phyloP scores from a whole-genome alignment of 345 rosid genomes.

The Eucalyptus cladocalyx region DNA sequence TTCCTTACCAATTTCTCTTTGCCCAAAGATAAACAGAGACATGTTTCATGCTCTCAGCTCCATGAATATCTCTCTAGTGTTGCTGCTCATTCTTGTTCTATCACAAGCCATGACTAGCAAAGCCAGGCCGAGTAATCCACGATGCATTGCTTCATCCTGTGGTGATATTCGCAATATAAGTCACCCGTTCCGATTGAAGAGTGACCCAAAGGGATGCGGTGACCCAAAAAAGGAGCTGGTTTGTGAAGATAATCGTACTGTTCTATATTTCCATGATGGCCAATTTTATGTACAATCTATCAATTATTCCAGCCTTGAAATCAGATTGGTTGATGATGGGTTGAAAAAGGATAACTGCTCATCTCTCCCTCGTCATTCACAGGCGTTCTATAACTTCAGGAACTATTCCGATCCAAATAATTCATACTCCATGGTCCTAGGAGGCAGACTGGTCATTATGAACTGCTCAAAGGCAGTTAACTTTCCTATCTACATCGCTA shows the following conservation, averaged over 20 bases:
- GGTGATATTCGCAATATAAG: background rate
- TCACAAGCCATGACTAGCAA: background rate
- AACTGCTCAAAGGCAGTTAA: rapidly evolving
- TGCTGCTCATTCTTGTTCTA: background rate
- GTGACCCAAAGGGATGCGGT: background rate
- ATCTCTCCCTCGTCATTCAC: too few species aligned
- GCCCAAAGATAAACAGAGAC: background rate
- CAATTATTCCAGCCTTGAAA: rapidly evolving
- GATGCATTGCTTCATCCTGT: background rate
- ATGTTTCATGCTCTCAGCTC: background rate
- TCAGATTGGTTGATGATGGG: too few species aligned
- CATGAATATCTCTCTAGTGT: background rate
- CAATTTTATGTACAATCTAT: too few species aligned
- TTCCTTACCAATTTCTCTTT: background rate
- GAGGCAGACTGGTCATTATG: too few species aligned
- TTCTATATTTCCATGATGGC: rapidly evolving
- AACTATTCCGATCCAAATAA: rapidly evolving
- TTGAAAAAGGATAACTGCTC: too few species aligned
- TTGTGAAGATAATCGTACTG: background rate
- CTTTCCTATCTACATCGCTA: too few species aligned
- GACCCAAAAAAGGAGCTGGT: rapidly evolving
- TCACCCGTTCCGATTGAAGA: background rate
- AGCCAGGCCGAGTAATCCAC: background rate
- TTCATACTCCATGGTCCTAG: too few species aligned
- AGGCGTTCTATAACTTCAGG: too few species aligned